Evolutionary conservation across 352 stramenopile genomes (phyloP), one percentile per base, ranked within the genome.

Genomic region (Globisporangium acanthophoron): DNA sequence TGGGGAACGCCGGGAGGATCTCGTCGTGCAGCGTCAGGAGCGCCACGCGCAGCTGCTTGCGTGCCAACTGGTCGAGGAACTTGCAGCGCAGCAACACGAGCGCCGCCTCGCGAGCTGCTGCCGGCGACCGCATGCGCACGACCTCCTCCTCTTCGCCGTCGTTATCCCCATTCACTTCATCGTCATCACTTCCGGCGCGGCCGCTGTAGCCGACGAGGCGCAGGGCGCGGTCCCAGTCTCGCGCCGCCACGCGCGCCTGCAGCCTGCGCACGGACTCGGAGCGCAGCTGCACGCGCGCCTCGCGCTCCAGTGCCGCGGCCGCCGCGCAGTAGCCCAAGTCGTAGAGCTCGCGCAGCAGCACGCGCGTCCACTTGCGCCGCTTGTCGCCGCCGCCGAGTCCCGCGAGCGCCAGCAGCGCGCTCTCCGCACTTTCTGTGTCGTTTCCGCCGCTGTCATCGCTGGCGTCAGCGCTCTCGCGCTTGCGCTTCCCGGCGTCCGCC

Each of bases 291-390:
- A 93, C 69, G 0, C 52, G 61, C 8, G 83, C 80, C 49, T 91
- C 83, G 8, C 63, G 66, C 55, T 93, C 80, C 16, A 93, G 70
- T 39, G 66, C 56, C 12, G 62, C 63, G 0, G 80, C 83, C 0
- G 77, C 59, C 21, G 68, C 56, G 11, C 43, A 41, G 43, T 74
- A 90, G 9, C 79, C 78, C 18, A 88, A 65, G 60, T 92, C 83
- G 64, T 90, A 87, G 21, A 92, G 72, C 62, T 92, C 83, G 12
- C 83, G 77, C 5, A 92, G 72, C 33, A 92, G 53, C 45, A 91
- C 56, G 24, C 83, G 78, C 53, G 77, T 74, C 83, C 83, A 92
- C 52, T 88, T 87, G 51, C 65, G 69, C 55, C 69, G 70, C 43
- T 60, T 55, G 6, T 59, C 52, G 11, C 45, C 39, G 29, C 20